Base-by-base conservation (phyloP, 345 rosid species). In the sweet orange (Citrus sinensis) region DNA sequence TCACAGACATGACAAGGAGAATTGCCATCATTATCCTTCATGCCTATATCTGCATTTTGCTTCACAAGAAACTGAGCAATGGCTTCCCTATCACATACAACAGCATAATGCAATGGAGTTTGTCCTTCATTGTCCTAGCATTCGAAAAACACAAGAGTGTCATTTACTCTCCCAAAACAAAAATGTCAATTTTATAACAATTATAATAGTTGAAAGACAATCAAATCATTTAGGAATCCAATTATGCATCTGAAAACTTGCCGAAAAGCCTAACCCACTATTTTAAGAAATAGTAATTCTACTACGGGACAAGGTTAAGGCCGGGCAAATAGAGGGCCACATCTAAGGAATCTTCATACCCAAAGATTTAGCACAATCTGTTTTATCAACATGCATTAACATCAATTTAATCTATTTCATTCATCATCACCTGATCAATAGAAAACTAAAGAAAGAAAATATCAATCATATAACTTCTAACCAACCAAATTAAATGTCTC, bases 61-160 rank as follows among this genome's bases (percentile, higher is more conserved):
- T 90, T 89, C 89, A 96, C 91, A 25, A 96, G 94, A 81, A 84
- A 89, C 81, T 90, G 84, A 0, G 98, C 98, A 9, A 94, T 86
- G 67, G 85, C 88, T 88, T 90, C 92, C 80, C 98, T 90, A 85
- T 90, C 98, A 27, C 99, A 96, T 32, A 92, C 87, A 81, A 83
- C 93, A 69, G 99, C 99, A 67, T 96, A 96, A 82, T 94, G 99
- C 89, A 96, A 78, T 2, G 98, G 88, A 10, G 97, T 92, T 84
- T 96, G 98, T 58, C 99, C 99, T 80, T 94, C 99, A 16, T 90
- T 86, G 83, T 96, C 99, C 99, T 96, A 62, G 72, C 78, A 85
- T 77, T 71, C 73, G 37, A 67, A 64, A 63, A 71, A 63, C 4
- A 80, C 30, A 27, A 40, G 67, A 55, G 32, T 35, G 17, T 3